These are phyloP conservation scores for Apiotrichum domesticum DNA, from an alignment of 1,284 basidiomycete species.

Conservation along the genomic window DNA sequence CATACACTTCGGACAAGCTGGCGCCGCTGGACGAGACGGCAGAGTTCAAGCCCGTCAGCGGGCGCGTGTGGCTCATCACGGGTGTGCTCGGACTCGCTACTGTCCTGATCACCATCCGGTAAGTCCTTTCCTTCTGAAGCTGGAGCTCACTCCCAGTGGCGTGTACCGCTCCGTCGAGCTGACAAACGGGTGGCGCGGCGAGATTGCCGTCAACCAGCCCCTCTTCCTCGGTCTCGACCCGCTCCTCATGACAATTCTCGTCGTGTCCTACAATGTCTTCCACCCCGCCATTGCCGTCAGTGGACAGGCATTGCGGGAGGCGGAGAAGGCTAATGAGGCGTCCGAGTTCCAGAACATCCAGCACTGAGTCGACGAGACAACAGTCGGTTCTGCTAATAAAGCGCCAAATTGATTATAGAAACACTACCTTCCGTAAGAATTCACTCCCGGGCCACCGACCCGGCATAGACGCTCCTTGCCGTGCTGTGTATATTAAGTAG, in stretches of 20 bases:
- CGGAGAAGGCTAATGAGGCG: too few relatives aligned
- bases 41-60: background rate
- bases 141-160: conserved; percentile 17
- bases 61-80: conserved; percentile 8
- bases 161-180: conserved; percentile 44
- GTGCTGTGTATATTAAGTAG: too few relatives aligned
- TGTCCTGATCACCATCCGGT: conserved; percentile 36
- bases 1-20: too few relatives aligned
- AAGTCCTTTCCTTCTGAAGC: conserved; percentile 1
- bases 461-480: too few relatives aligned
- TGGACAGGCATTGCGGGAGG: too few relatives aligned
- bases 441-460: too few relatives aligned
- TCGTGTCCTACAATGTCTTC: conserved; percentile 12
- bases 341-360: too few relatives aligned
- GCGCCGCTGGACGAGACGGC: background rate
- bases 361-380: too few relatives aligned
- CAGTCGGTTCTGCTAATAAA: too few relatives aligned
- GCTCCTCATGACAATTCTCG: conserved; percentile 22
- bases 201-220: conserved; percentile 34
- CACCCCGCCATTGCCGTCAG: conserved; percentile 16
- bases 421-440: too few relatives aligned
- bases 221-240: conserved; percentile 37
- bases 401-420: too few relatives aligned
- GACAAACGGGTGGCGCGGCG: conserved; percentile 37
- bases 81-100: conserved; percentile 23